Conservation (phyloP, 1,139 yeast species). For the Petasospora fabianii region DNA sequence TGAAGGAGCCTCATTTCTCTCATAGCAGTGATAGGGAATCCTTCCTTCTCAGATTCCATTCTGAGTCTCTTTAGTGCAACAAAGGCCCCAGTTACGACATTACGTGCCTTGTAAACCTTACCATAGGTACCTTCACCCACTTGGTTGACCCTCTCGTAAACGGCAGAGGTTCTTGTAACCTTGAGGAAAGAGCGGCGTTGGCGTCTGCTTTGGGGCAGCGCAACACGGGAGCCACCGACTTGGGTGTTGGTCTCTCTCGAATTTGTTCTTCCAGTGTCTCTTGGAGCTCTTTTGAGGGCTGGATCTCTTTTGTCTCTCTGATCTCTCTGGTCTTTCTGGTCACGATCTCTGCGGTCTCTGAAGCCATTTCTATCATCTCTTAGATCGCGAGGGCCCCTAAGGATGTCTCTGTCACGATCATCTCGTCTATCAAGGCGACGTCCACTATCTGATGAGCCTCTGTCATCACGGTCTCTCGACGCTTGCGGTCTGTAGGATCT, state of each 20-base stretch:
- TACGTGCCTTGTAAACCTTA: slow-evolving; percentile 71
- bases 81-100: slow-evolving; percentile 59
- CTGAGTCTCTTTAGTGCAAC: slow-evolving; percentile 85
- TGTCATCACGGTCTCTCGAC: background rate
- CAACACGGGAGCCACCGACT: too few relatives aligned
- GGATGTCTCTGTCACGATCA: background rate
- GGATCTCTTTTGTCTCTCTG: background rate
- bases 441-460: too few relatives aligned
- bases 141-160: slow-evolving; percentile 40
- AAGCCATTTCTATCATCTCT: background rate
- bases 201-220: slow-evolving; percentile 1
- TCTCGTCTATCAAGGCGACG: too few relatives aligned
- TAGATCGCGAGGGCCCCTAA: too few relatives aligned
- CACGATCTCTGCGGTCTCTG: background rate
- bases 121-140: slow-evolving; percentile 85
- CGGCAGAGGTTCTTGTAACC: slow-evolving; percentile 21
- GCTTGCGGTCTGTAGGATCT: slow-evolving; percentile 20
- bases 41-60: slow-evolving; percentile 85
- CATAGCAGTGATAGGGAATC: slow-evolving; percentile 93
- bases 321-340: slow-evolving; percentile 1
- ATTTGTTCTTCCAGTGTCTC: background rate
- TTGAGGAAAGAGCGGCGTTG: slow-evolving; percentile 19
- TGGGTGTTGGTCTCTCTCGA: slow-evolving; percentile 1
- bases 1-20: slow-evolving; percentile 87
- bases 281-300: background rate